Percentiles rank a stretch among this genome's conserved stretches.
These are phyloP conservation scores for Mortierella sp. DNA, from an alignment of 371 early-diverging fungal species.

Conservation along the genomic window DNA sequence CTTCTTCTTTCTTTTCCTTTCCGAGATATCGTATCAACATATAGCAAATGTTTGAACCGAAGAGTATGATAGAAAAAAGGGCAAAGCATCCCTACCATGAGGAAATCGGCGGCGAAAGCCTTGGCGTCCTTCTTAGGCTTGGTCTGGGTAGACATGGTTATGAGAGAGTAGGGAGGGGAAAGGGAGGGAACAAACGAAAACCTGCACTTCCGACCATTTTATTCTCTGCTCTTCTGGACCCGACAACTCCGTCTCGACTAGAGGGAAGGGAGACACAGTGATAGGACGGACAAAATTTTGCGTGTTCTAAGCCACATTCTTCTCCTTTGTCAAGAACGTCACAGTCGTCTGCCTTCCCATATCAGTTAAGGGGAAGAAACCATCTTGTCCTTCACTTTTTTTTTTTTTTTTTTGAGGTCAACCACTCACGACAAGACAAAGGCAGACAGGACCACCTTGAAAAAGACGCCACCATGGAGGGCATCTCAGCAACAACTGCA, in stretches of 20 bases:
- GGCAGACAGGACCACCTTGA: background rate
- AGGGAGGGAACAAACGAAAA: slow-evolving; percentile 32
- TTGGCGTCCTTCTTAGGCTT: slow-evolving; percentile 57
- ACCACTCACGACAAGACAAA: background rate
- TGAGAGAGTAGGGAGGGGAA: slow-evolving; percentile 43
- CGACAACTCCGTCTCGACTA: background rate
- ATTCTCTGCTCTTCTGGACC: background rate
- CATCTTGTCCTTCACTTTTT: background rate
- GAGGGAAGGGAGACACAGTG: background rate
- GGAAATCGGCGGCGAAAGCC: slow-evolving; percentile 50
- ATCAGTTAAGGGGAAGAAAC: background rate
- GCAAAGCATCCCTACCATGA: slow-evolving; percentile 28
- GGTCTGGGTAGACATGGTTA: slow-evolving; percentile 38
- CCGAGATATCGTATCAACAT: background rate
- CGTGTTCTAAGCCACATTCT: background rate
- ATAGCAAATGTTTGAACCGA: background rate
- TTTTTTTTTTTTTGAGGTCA: background rate
- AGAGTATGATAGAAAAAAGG: slow-evolving; percentile 4
- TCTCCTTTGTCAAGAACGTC: background rate
- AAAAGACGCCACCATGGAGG: slow-evolving; percentile 10
- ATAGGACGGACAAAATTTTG: background rate
- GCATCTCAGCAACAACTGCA: slow-evolving; percentile 6
- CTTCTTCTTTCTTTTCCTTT: background rate
- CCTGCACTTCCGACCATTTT: slow-evolving; percentile 1
- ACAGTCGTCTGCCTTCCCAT: background rate